Evolutionary conservation across 768 basidiomycete species (phyloP), one percentile per base, ranked within the genome.

Genomic region (Lactarius tabidus): DNA sequence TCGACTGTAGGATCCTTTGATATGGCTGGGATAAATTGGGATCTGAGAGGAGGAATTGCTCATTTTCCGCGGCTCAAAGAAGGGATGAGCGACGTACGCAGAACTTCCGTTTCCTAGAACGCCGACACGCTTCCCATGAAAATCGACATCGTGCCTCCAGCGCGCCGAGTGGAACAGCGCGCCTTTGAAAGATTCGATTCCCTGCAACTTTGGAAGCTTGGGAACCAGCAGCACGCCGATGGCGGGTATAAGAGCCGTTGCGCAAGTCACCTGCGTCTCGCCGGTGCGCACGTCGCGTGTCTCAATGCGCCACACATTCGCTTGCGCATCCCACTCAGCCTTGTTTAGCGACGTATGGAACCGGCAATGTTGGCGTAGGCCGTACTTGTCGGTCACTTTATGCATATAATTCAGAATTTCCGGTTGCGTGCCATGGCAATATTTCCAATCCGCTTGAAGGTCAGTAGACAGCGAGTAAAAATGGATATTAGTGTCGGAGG

Each of bases 71-170:
- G 8, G 29, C 1, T 14, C 31, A 43, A 7, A 51, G 12, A 36
- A 18, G 17, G 41, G 59, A 55, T 48, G 6, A 52, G n/a, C 18
- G 20, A 63, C 64, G 41, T 57, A 85, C 79, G 80, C 84, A 41
- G 83, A 84, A 67, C 81, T 84, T 3, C 84, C 86, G 70, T 86
- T 86, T 29, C 86, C 86, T 71, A 86, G 80, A 4, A 87, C 82
- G 0, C 82, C 85, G 6, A 88, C 79, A 36, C 77, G 75, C 72
- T 84, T 85, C 1, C 80, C 81, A 65, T 76, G 74, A 62, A 87
- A 70, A 41, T 79, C 73, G 15, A 86, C 77, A 69, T 82, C 81
- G 55, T 84, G 81, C 52, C 78, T 74, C 87, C 87, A 82, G 62
- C 74, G 71, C 23, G 83, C 80, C 38, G 85, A 83, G 73, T 87